These are phyloP conservation scores for Orobanche coerulescens DNA, from an alignment of 257 asterid genomes.

Conservation along the genomic window DNA sequence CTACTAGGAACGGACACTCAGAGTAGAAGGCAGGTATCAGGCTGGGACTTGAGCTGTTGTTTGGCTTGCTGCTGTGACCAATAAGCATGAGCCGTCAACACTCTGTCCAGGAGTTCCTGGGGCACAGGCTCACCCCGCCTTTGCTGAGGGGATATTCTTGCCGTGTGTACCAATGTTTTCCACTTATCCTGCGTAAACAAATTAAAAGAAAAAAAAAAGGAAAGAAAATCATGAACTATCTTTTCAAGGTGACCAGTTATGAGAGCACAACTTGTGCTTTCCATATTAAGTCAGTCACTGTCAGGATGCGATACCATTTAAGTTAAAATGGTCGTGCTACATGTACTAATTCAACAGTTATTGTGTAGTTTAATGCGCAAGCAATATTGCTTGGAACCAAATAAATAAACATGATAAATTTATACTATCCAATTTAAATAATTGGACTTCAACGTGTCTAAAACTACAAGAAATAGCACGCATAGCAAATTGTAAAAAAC, in stretches of 20 bases:
- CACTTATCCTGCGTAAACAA: too few relatives aligned
- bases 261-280: too few relatives aligned
- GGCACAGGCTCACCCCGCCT: constrained; percentile 97
- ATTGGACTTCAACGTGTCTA: background rate
- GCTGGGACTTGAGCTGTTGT: constrained; percentile 66
- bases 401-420: background rate
- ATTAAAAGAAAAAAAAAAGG: background rate
- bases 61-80: constrained; percentile 94
- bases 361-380: constrained; percentile 83
- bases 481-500: background rate
- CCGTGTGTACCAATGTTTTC: constrained; percentile 93
- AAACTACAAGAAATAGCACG: background rate
- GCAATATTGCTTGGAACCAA: constrained; percentile 96
- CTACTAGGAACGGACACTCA: constrained; percentile 14
- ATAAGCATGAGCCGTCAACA: constrained; percentile 78
- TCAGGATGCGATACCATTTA: constrained; percentile 58
- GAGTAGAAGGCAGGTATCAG: constrained; percentile 54
- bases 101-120: constrained; percentile 87
- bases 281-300: background rate
- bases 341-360: too few relatives aligned
- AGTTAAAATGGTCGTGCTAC: too few relatives aligned
- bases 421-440: background rate
- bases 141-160: constrained; percentile 92
- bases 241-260: too few relatives aligned
- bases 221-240: background rate